phyloP scores from a whole-genome alignment of 352 stramenopile genomes.

The Phytophthora litchii region DNA sequence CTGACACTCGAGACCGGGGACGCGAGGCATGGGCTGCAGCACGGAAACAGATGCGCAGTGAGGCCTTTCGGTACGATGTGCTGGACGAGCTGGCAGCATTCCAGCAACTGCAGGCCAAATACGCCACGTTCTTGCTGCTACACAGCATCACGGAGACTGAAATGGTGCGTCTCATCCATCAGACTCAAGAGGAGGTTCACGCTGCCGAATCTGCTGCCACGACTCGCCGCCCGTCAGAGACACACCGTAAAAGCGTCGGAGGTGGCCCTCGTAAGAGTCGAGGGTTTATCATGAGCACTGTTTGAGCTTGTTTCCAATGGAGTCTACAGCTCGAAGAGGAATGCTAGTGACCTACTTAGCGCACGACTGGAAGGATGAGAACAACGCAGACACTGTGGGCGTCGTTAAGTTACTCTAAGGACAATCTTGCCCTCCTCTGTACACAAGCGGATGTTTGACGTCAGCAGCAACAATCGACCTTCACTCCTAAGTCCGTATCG shows the following conservation, averaged over 20 bases:
- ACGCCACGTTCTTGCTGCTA: constrained; percentile 71
- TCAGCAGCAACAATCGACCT: no score
- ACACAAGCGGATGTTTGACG: no score
- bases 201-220: not conserved
- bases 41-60: constrained; percentile 54
- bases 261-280: not conserved
- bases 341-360: no score
- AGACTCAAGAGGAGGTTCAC: constrained; percentile 38
- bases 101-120: constrained; percentile 65
- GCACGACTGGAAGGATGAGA: no score
- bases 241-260: constrained; percentile 6
- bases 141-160: constrained; percentile 65
- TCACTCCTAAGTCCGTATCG: no score
- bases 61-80: constrained; percentile 74
- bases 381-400: no score
- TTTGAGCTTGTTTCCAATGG: no score
- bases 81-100: constrained; percentile 67
- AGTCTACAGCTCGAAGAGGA: no score
- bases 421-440: no score
- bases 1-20: constrained; percentile 37
- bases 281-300: not conserved
- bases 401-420: no score
- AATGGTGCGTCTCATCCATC: constrained; percentile 59
- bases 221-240: not conserved
- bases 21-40: constrained; percentile 57